Percentiles rank a stretch among this genome's conserved stretches.
phyloP scores from a whole-genome alignment of 306 rosid species.

The Corylus americana region DNA sequence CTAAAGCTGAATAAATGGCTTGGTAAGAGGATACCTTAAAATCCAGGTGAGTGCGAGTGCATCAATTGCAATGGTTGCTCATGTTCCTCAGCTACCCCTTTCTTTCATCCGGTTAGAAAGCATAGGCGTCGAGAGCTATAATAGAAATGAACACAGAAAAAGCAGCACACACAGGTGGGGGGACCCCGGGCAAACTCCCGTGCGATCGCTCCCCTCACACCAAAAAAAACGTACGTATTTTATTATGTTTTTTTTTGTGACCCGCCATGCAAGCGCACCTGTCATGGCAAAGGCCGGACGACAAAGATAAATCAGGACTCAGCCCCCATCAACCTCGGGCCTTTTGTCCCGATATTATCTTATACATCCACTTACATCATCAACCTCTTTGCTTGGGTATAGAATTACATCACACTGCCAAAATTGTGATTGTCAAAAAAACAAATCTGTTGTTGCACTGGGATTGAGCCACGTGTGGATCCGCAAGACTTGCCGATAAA shows the following conservation, averaged over 20 bases:
- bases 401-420: slow-evolving; percentile 7
- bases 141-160: slow-evolving; percentile 21
- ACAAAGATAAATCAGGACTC: slow-evolving; percentile 49
- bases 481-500: neutral
- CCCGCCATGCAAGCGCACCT: slow-evolving; percentile 99
- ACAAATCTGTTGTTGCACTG: neutral
- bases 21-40: neutral
- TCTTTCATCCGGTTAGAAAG: neutral
- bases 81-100: slow-evolving; percentile 12
- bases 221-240: slow-evolving; percentile 40
- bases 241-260: slow-evolving; percentile 53
- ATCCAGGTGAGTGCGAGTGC: neutral
- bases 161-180: slow-evolving; percentile 47
- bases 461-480: neutral
- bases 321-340: slow-evolving; percentile 15
- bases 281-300: slow-evolving; percentile 98
- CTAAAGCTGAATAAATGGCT: neutral
- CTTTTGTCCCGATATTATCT: slow-evolving; percentile 32
- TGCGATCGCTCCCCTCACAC: slow-evolving; percentile 68
- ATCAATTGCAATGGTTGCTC: neutral
- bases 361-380: slow-evolving; percentile 46
- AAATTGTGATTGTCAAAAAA: slow-evolving; percentile 12
- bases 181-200: slow-evolving; percentile 81
- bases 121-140: neutral
- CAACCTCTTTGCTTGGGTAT: neutral